Percentiles rank a stretch among this genome's conserved stretches.
phyloP scores from a whole-genome alignment of 192 early-diverging fungal species.

The Coemansia biformis region DNA sequence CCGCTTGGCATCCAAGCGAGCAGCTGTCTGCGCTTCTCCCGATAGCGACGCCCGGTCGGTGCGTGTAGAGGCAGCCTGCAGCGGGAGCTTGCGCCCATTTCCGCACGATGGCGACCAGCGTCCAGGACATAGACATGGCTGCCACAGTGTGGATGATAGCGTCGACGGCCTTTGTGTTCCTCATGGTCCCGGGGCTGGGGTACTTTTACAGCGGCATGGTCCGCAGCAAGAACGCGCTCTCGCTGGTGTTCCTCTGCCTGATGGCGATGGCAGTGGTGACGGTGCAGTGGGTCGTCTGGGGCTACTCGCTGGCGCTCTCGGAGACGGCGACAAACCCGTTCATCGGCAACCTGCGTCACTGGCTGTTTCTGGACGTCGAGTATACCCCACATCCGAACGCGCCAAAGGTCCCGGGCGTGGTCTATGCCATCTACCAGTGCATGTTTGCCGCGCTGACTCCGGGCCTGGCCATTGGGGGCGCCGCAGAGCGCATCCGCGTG shows the following conservation, averaged over 20 bases:
- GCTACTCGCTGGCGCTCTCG: constrained; percentile 67
- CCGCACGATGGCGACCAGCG: constrained; percentile 8
- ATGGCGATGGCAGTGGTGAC: constrained; percentile 67
- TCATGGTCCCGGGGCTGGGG: constrained; percentile 71
- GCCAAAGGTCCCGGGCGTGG: constrained; percentile 57
- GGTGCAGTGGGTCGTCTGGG: constrained; percentile 69
- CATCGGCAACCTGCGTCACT: constrained; percentile 64
- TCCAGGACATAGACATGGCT: constrained; percentile 51
- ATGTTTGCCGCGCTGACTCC: constrained; percentile 77
- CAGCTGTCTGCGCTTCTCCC: no score
- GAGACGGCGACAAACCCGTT: constrained; percentile 60
- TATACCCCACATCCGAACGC: constrained; percentile 53
- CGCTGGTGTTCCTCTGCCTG: constrained; percentile 66
- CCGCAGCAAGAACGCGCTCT: constrained; percentile 72
- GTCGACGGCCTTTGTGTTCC: constrained; percentile 62
- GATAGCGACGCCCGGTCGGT: no score
- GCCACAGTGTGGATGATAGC: constrained; percentile 74
- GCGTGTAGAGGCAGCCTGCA: not conserved
- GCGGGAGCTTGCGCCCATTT: not conserved
- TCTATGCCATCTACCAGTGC: constrained; percentile 69
- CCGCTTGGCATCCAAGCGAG: no score
- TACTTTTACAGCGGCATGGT: constrained; percentile 77
- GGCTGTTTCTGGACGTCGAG: constrained; percentile 57
- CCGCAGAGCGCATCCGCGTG: constrained; percentile 69
- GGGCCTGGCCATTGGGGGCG: constrained; percentile 63